phyloP scores from a whole-genome alignment of 1,284 basidiomycete genomes.

The Omphalotus olearius region DNA sequence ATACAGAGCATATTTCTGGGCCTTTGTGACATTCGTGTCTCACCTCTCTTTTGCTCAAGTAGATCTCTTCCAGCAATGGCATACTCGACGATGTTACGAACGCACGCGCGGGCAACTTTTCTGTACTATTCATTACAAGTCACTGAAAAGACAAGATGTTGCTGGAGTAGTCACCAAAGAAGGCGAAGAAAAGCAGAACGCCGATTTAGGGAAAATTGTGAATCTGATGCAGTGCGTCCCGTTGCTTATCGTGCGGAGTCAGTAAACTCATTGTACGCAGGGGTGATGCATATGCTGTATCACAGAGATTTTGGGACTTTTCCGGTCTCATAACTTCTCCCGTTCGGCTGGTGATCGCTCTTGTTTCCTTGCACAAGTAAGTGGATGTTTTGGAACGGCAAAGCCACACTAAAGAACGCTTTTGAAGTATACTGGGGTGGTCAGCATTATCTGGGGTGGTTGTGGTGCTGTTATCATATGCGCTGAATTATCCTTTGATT shows the following conservation, averaged over 20 bases:
- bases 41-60: slow-evolving; percentile 67
- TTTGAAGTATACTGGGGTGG: slow-evolving; percentile 72
- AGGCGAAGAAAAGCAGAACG: slow-evolving; percentile 39
- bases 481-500: slow-evolving; percentile 62
- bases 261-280: slow-evolving; percentile 27
- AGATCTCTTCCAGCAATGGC: slow-evolving; percentile 64
- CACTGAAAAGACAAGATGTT: slow-evolving; percentile 55
- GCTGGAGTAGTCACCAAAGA: slow-evolving; percentile 48
- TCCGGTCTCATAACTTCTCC: slow-evolving; percentile 67
- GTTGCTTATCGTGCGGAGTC: background rate
- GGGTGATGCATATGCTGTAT: slow-evolving; percentile 67
- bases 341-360: slow-evolving; percentile 69
- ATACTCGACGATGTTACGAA: slow-evolving; percentile 62
- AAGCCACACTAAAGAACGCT: background rate
- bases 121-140: slow-evolving; percentile 67
- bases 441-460: slow-evolving; percentile 76
- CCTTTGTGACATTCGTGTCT: slow-evolving; percentile 61
- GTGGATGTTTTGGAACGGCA: slow-evolving; percentile 19
- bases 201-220: slow-evolving; percentile 67
- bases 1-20: slow-evolving; percentile 63
- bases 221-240: slow-evolving; percentile 64
- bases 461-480: slow-evolving; percentile 63
- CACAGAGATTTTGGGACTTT: slow-evolving; percentile 70
- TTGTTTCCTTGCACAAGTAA: slow-evolving; percentile 72
- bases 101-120: slow-evolving; percentile 66